Percentiles rank a stretch among this genome's conserved stretches.
Conservation (phyloP, 2,329 filamentous ascomycete species). For the Diaporthe vexans region DNA sequence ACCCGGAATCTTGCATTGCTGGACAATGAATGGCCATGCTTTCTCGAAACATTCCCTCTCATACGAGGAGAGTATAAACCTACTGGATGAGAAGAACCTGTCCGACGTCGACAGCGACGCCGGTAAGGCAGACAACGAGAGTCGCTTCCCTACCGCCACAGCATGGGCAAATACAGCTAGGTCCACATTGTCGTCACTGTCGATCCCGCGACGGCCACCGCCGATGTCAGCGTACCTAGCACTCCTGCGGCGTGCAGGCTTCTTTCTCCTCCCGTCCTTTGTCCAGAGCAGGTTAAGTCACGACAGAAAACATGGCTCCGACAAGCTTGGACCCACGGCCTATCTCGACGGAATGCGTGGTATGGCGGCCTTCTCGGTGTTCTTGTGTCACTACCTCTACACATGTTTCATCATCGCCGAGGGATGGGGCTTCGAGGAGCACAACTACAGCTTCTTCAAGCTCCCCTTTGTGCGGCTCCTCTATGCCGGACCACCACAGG, state of each 20-base stretch:
- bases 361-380: conserved; percentile 68
- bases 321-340: conserved; percentile 64
- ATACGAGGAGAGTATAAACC: conserved; percentile 60
- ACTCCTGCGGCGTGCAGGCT: conserved; percentile 54
- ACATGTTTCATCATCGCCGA: conserved; percentile 66
- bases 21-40: conserved; percentile 58
- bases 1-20: conserved; percentile 44
- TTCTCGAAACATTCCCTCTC: conserved; percentile 51
- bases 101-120: conserved; percentile 61
- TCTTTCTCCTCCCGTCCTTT: conserved; percentile 69
- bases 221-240: conserved; percentile 38
- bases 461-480: conserved; percentile 68
- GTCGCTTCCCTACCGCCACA: conserved; percentile 48
- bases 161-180: conserved; percentile 52
- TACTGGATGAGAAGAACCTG: conserved; percentile 59
- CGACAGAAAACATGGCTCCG: conserved; percentile 53
- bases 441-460: conserved; percentile 63
- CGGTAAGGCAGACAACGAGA: conserved; percentile 56
- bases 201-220: conserved; percentile 52
- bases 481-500: conserved; percentile 69
- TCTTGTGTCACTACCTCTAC: conserved; percentile 70
- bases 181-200: conserved; percentile 35
- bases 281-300: conserved; percentile 60
- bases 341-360: conserved; percentile 72
- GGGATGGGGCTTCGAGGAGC: conserved; percentile 61